Evolutionary conservation across 1,284 basidiomycete genomes (phyloP).

Genomic region (Phylloporus sp.): DNA sequence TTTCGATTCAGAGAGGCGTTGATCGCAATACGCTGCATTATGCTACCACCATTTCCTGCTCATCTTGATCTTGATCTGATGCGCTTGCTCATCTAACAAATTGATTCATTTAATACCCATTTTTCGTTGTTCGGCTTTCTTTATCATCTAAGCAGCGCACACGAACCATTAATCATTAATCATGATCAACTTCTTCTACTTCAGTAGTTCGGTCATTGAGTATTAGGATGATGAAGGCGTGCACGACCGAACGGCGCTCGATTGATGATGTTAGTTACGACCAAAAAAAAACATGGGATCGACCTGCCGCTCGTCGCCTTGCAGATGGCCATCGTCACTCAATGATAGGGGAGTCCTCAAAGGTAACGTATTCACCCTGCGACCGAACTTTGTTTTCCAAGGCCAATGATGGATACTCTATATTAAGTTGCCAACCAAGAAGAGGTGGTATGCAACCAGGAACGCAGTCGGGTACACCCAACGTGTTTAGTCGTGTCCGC

Average conservation of each 20-base stretch:
- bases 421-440: background rate
- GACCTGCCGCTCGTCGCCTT: background rate
- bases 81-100: background rate
- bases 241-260: constrained; percentile 5
- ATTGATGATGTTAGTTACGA: background rate
- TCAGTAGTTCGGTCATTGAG: no score
- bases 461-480: constrained; percentile 2
- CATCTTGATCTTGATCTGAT: constrained; percentile 3
- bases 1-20: constrained; percentile 67
- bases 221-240: background rate
- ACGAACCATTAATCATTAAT: background rate
- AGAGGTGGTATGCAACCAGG: background rate
- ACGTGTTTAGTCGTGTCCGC: background rate
- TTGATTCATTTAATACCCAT: background rate
- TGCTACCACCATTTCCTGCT: background rate
- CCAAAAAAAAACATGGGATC: background rate
- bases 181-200: no score
- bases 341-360: constrained; percentile 3
- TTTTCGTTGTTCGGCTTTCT: background rate
- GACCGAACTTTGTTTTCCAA: background rate
- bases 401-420: background rate
- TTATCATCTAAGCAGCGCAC: background rate
- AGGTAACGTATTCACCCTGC: constrained; percentile 2
- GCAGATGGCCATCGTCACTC: constrained; percentile 4
- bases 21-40: constrained; percentile 1